These are phyloP conservation scores for Rhododendron ferrugineum DNA, from an alignment of 148 eudicot genomes.

Conservation along the genomic window DNA sequence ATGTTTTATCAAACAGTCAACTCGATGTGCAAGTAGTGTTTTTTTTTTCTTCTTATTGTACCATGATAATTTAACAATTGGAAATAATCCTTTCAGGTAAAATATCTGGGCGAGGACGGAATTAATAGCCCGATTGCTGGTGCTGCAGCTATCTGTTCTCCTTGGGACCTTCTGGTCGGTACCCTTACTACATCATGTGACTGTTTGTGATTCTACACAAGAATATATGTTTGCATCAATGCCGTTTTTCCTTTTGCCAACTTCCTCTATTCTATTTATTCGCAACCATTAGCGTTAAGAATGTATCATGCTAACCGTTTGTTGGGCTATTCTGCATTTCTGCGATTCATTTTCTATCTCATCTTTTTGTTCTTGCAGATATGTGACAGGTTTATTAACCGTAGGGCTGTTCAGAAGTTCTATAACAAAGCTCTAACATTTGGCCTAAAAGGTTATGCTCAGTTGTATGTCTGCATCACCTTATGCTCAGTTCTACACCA, in stretches of 20 bases:
- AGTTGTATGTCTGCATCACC: constrained; percentile 55
- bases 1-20: not conserved
- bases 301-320: not conserved
- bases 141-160: constrained; percentile 83
- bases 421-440: constrained; percentile 70
- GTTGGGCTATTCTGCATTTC: not conserved
- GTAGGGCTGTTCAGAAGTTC: constrained; percentile 59
- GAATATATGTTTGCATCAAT: not conserved
- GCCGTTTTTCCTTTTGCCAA: not conserved
- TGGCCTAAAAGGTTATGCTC: constrained; percentile 78
- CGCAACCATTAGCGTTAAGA: not conserved
- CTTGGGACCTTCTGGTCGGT: constrained; percentile 94
- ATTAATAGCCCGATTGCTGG: constrained; percentile 61
- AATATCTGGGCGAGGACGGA: constrained; percentile 92
- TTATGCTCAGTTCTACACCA: not conserved
- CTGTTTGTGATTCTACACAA: not conserved
- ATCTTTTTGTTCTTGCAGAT: constrained; percentile 38
- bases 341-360: not conserved
- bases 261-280: not conserved
- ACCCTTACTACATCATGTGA: not conserved
- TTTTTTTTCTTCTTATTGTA: not conserved
- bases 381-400: constrained; percentile 78
- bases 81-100: constrained; percentile 45
- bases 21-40: not conserved
- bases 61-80: not conserved